Base-by-base conservation (phyloP, 257 asterid species). In the Handroanthus guayacan region DNA sequence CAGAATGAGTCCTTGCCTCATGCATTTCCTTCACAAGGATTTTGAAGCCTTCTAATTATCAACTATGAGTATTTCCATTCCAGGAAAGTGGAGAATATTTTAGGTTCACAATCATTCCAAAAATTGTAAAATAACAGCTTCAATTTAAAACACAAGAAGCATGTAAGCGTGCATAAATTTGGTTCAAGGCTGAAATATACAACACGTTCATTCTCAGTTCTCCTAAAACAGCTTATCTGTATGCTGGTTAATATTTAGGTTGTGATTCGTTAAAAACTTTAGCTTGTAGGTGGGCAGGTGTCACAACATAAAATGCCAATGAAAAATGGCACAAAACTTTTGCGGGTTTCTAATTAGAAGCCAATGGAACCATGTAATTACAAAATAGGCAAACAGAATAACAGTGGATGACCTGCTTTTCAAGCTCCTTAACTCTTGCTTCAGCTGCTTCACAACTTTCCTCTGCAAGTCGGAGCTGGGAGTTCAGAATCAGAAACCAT, bases 351-450 rank as follows among this genome's bases (percentile, higher is more conserved):
- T 62, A 54, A 39, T 12, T 31, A 62, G 77, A 83, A 79, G 60
- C 72, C 68, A 52, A 36, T 38, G 62, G 67, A 5, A 74, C 61
- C 41, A 51, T 60, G 20, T 41, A 80, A 18, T 48, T 20, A 65
- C 20, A 64, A 50, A 45, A 16, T 37, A 43, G 47, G 74, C 60
- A 68, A 62, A 80, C 13, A 57, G 56, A 77, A 57, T 72, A 54
- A 60, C 44, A 76, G 75, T 43, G 54, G 71, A 17, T 69, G 36
- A 90, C 97, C 99, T 92, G 98, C 82, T 91, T 95, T 88, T 95
- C 99, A 77, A 95, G 97, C 88, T 95, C 99, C 89, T 80, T 87
- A 54, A 95, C 92, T 85, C 98, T 91, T 80, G 97, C 93, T 85
- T 92, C 96, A 75, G 95, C 90, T 75, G 90, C 96, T 83, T 86